These are phyloP conservation scores for Pelargonium cotyledonis DNA, from an alignment of 441 rosid genomes.

Conservation along the genomic window DNA sequence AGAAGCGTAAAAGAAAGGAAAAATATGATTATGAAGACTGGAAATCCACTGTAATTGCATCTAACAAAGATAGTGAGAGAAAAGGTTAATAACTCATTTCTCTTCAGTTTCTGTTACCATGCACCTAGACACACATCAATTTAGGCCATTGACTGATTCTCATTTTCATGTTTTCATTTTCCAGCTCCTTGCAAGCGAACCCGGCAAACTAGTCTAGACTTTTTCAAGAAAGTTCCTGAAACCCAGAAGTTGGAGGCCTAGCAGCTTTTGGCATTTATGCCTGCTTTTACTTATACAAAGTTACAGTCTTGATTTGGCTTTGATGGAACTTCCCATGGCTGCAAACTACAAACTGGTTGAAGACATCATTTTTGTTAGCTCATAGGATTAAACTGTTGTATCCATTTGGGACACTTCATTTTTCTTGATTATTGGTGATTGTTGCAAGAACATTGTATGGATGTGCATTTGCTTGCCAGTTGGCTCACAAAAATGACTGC, in stretches of 20 bases:
- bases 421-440: too few species aligned
- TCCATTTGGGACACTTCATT: too few species aligned
- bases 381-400: too few species aligned
- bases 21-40: conserved; percentile 62
- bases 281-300: neutral
- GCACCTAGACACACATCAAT: neutral
- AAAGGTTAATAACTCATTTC: conserved; percentile 33
- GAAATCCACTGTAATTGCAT: conserved; percentile 59
- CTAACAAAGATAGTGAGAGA: conserved; percentile 38
- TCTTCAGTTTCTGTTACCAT: neutral
- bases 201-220: conserved; percentile 53
- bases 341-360: neutral
- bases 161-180: conserved; percentile 1
- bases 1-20: conserved; percentile 53
- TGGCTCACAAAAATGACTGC: too few species aligned
- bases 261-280: conserved; percentile 11
- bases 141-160: conserved; percentile 6
- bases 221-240: conserved; percentile 39
- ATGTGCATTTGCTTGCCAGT: too few species aligned
- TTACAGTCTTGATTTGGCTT: neutral
- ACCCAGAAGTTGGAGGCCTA: conserved; percentile 37
- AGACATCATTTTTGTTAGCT: too few species aligned
- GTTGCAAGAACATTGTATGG: too few species aligned
- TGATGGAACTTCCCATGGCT: neutral
- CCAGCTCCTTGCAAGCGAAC: conserved; percentile 53